Conservation (phyloP, 1,284 basidiomycete species). For the Leccinum fallax region DNA sequence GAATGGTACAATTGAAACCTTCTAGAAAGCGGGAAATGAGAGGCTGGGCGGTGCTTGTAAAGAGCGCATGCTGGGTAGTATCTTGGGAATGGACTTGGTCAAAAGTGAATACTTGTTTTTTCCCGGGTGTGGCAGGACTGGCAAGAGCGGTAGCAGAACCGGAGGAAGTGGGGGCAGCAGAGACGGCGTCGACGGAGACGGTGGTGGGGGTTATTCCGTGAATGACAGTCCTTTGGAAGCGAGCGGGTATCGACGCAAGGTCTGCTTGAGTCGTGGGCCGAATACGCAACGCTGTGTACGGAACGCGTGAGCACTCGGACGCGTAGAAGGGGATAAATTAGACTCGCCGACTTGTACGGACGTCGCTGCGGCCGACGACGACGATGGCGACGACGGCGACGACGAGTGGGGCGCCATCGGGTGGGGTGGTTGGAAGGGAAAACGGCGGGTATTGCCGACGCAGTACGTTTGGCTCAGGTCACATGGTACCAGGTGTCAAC, state of each 20-base stretch:
- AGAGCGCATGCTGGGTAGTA: constrained; percentile 85
- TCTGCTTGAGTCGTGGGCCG: constrained; percentile 86
- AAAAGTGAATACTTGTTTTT: constrained; percentile 90
- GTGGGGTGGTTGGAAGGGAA: constrained; percentile 28
- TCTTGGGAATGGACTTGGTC: constrained; percentile 90
- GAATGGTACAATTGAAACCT: constrained; percentile 96
- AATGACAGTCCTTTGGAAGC: constrained; percentile 91
- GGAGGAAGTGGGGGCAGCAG: constrained; percentile 48
- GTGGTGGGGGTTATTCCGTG: constrained; percentile 70
- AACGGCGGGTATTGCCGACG: constrained; percentile 35
- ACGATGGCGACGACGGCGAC: constrained; percentile 26
- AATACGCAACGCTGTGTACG: constrained; percentile 80
- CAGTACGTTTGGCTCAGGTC: constrained; percentile 22
- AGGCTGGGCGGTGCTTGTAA: constrained; percentile 80
- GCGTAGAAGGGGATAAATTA: not conserved
- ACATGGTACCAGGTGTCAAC: constrained; percentile 21
- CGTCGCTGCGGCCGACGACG: constrained; percentile 60
- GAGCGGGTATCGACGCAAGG: constrained; percentile 82
- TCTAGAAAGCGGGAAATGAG: constrained; percentile 91
- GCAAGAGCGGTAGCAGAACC: constrained; percentile 52
- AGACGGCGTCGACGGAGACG: constrained; percentile 73
- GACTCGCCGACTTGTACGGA: constrained; percentile 86
- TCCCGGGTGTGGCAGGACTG: constrained; percentile 45
- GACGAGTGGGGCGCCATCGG: constrained; percentile 66
- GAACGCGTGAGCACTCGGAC: constrained; percentile 9